A percentile compares a stretch with the other conserved stretches of the same genome.
phyloP scores from a whole-genome alignment of 2,329 filamentous ascomycete species.

The Scedosporium minutisporum region DNA sequence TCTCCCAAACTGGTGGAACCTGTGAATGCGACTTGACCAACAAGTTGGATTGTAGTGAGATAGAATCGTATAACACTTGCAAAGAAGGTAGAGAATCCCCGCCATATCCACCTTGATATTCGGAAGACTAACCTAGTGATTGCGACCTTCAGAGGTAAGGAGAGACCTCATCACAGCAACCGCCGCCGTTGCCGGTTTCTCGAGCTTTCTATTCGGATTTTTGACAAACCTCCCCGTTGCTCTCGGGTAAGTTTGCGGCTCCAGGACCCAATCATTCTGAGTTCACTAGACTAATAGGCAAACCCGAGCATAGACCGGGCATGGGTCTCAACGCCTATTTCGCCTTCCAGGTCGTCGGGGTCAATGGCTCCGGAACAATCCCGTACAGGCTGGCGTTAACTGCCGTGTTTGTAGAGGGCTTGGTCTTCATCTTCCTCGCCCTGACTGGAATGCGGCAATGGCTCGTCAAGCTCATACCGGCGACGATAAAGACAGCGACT shows the following conservation, averaged over 20 bases:
- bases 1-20: conserved; percentile 67
- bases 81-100: conserved; percentile 31
- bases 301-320: conserved; percentile 38
- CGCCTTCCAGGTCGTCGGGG: conserved; percentile 56
- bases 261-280: too few relatives aligned
- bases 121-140: not conserved
- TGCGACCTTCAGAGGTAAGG: conserved; percentile 42
- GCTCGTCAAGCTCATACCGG: conserved; percentile 56
- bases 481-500: conserved; percentile 55
- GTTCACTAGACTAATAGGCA: conserved; percentile 8
- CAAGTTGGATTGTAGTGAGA: conserved; percentile 37
- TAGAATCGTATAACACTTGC: conserved; percentile 33
- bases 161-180: conserved; percentile 76
- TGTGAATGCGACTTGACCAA: conserved; percentile 51
- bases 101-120: not conserved
- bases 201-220: conserved; percentile 68
- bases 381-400: conserved; percentile 52
- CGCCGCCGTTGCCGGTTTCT: conserved; percentile 66
- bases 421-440: conserved; percentile 54
- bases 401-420: conserved; percentile 54
- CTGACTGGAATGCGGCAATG: conserved; percentile 63
- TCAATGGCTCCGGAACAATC: conserved; percentile 45
- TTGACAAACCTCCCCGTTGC: conserved; percentile 65
- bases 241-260: conserved; percentile 20
- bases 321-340: conserved; percentile 63